phyloP scores from a whole-genome alignment of 345 rosid genomes.

The Acer campestre region DNA sequence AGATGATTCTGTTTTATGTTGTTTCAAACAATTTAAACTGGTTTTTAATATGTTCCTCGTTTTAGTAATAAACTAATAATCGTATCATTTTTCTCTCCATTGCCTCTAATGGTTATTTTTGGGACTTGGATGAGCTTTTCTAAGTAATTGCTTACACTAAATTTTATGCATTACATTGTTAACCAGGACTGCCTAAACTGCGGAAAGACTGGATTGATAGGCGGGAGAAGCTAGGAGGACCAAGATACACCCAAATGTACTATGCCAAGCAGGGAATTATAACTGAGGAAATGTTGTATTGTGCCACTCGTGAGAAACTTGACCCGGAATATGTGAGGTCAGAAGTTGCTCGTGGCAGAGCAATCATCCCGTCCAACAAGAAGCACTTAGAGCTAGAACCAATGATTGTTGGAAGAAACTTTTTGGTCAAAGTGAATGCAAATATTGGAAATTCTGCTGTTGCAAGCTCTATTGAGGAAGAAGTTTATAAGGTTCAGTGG shows the following conservation, averaged over 20 bases:
- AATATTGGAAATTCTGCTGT: conserved; percentile 97
- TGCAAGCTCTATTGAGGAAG: conserved; percentile 97
- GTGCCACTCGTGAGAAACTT: conserved; percentile 91
- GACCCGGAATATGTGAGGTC: conserved; percentile 97
- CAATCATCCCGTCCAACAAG: conserved; percentile 98
- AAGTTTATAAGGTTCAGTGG: conserved; percentile 99
- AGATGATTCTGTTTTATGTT: conserved; percentile 1
- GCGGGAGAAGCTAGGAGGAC: conserved; percentile 72
- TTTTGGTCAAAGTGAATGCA: conserved; percentile 96
- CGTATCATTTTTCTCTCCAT: not conserved
- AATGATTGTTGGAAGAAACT: conserved; percentile 92
- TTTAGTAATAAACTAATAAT: not conserved
- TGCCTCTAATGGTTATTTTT: not conserved
- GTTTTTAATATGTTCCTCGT: not conserved
- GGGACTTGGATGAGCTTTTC: not conserved
- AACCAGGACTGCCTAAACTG: conserved; percentile 87
- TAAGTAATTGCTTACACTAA: conserved; percentile 6
- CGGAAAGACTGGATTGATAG: conserved; percentile 87
- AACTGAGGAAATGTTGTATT: conserved; percentile 94
- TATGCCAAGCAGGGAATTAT: conserved; percentile 95
- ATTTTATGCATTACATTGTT: conserved; percentile 16
- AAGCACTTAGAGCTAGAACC: conserved; percentile 96
- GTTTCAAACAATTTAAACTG: not conserved
- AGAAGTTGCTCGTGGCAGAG: conserved; percentile 96
- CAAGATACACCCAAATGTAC: conserved; percentile 96